phyloP scores from a whole-genome alignment of 345 rosid species.

The Pistacia atlantica region DNA sequence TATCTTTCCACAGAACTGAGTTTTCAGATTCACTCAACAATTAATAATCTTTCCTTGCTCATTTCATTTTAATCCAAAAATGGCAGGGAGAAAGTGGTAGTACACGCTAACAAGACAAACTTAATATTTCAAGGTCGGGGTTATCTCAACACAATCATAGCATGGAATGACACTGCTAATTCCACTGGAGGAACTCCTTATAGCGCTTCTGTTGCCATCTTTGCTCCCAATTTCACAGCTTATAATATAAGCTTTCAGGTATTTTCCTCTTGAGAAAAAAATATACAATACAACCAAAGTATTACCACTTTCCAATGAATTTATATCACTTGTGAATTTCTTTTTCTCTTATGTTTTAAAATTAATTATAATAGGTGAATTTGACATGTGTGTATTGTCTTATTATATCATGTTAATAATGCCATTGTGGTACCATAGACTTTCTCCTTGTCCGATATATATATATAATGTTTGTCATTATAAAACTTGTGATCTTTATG shows the following conservation, averaged over 20 bases:
- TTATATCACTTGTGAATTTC: too few species aligned
- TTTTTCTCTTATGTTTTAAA: too few species aligned
- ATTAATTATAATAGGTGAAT: background rate
- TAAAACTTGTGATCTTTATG: background rate
- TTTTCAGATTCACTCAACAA: background rate
- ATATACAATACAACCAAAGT: too few species aligned
- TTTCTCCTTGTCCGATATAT: too few species aligned
- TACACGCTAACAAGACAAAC: conserved; percentile 65
- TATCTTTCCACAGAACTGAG: background rate
- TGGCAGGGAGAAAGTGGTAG: conserved; percentile 78
- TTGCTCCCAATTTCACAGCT: conserved; percentile 72
- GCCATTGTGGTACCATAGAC: too few species aligned
- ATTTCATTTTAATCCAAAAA: too few species aligned
- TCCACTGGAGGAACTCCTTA: conserved; percentile 68
- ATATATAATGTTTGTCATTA: too few species aligned
- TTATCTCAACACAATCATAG: conserved; percentile 55
- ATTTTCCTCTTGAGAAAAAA: background rate
- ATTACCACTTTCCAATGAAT: too few species aligned
- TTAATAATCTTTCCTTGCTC: too few species aligned
- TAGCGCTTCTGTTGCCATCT: conserved; percentile 68
- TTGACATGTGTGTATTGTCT: too few species aligned
- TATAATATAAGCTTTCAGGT: conserved; percentile 87
- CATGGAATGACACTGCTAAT: conserved; percentile 89
- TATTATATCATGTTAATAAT: too few species aligned
- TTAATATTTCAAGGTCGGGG: conserved; percentile 74